These are phyloP conservation scores for Picochlorum sp. DNA, from an alignment of 139 green algal genomes.

Conservation along the genomic window DNA sequence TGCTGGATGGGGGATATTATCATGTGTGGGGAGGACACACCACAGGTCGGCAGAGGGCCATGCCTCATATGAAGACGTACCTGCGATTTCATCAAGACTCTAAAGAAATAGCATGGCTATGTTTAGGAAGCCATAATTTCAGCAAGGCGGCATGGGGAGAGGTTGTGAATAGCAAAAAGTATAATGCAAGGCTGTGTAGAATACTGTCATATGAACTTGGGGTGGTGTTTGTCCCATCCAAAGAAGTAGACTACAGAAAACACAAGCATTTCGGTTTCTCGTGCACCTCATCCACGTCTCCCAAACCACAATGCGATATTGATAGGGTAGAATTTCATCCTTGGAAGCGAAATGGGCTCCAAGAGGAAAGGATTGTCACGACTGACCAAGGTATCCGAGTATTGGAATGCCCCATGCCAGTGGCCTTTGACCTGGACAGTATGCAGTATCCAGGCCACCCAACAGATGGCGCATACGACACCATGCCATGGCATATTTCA, in stretches of 20 bases:
- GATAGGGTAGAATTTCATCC: not conserved
- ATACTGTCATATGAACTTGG: constrained; percentile 70
- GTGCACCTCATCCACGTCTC: constrained; percentile 5
- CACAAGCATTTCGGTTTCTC: constrained; percentile 18
- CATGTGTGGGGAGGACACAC: constrained; percentile 39
- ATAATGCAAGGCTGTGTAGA: constrained; percentile 32
- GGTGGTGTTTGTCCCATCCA: constrained; percentile 50
- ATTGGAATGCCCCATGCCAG: too few relatives aligned
- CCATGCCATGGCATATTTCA: too few relatives aligned
- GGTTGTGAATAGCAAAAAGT: constrained; percentile 44
- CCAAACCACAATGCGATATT: not conserved
- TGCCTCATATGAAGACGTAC: constrained; percentile 81
- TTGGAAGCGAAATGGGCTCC: not conserved
- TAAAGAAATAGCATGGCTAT: constrained; percentile 49
- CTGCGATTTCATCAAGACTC: constrained; percentile 13
- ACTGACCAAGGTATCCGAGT: too few relatives aligned
- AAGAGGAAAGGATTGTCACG: too few relatives aligned
- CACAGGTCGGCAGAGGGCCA: constrained; percentile 47
- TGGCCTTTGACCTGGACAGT: too few relatives aligned
- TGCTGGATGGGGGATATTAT: constrained; percentile 32
- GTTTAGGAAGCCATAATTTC: constrained; percentile 69
- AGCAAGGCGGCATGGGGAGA: constrained; percentile 76
- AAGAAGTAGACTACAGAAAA: constrained; percentile 39
- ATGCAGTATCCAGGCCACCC: too few relatives aligned
- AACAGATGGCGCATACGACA: too few relatives aligned